phyloP scores from a whole-genome alignment of 2,329 filamentous ascomycete genomes.

The Talaromyces amestolkiae region DNA sequence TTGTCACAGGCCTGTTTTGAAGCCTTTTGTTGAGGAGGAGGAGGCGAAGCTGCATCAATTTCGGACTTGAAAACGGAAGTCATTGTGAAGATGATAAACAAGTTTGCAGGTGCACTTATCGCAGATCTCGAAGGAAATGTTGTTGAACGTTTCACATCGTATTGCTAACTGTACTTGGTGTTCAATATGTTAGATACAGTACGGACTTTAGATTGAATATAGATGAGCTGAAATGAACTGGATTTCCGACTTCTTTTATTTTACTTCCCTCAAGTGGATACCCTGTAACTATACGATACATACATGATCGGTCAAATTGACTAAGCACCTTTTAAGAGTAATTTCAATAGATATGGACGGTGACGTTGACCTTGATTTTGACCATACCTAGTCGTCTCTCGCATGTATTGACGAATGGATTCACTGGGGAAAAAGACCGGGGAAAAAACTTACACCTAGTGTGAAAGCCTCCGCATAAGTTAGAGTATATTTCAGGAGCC shows the following conservation, averaged over 20 bases:
- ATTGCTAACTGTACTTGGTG: slow-evolving; percentile 2
- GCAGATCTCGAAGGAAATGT: background rate
- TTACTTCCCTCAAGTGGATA: slow-evolving; percentile 7
- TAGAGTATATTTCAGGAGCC: background rate
- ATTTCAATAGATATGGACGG: background rate
- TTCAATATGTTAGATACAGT: background rate
- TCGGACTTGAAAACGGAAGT: background rate
- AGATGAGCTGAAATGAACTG: slow-evolving; percentile 3
- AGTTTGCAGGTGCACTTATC: background rate
- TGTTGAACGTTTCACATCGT: background rate
- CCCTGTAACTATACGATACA: slow-evolving; percentile 6
- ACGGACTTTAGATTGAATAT: background rate
- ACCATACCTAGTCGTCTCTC: background rate
- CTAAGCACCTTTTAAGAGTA: background rate
- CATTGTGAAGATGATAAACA: background rate
- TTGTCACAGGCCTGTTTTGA: slow-evolving; percentile 42
- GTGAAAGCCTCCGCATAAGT: slow-evolving; percentile 4
- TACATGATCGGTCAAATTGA: background rate
- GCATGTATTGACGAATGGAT: background rate
- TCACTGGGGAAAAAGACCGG: background rate
- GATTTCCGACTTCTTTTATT: slow-evolving; percentile 3
- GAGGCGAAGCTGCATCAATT: background rate
- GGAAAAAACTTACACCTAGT: background rate
- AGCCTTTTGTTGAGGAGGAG: slow-evolving; percentile 21
- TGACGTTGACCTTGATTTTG: slow-evolving; percentile 12